These are phyloP conservation scores for Baudoinia panamericana DNA, from an alignment of 495 filamentous ascomycete species.

Conservation along the genomic window DNA sequence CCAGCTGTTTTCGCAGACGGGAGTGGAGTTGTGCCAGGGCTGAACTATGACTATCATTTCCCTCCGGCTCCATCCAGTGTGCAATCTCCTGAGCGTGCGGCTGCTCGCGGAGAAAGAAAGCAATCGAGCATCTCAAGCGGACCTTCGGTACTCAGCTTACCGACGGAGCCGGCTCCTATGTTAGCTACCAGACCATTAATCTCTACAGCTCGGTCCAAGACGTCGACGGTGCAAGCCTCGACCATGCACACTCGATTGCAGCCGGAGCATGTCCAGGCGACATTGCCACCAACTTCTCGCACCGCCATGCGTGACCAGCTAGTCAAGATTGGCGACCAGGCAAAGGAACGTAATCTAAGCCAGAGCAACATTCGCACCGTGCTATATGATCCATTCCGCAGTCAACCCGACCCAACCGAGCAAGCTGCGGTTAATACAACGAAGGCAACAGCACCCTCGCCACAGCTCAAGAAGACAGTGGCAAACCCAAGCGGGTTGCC, in stretches of 20 bases:
- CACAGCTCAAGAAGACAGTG: slow-evolving; percentile 9
- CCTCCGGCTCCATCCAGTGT: slow-evolving; percentile 3
- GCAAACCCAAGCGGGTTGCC: slow-evolving; percentile 9
- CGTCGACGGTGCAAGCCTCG: no score
- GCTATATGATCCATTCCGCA: slow-evolving; percentile 14
- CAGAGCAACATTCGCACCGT: slow-evolving; percentile 19
- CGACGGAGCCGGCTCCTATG: no score
- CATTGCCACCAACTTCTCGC: no score
- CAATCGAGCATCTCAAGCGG: neutral
- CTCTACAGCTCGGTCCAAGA: no score
- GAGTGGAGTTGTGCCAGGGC: no score
- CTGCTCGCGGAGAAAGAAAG: neutral
- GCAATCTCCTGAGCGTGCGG: no score
- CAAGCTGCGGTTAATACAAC: neutral
- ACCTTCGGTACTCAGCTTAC: neutral
- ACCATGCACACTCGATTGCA: no score
- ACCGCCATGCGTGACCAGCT: slow-evolving; percentile 12
- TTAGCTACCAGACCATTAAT: no score
- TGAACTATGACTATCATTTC: slow-evolving; percentile 15
- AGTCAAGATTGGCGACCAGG: slow-evolving; percentile 13
- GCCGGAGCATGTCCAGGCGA: no score
- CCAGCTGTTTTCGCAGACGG: neutral
- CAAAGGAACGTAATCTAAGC: slow-evolving; percentile 18
- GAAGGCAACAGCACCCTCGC: neutral
- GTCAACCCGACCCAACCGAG: neutral